Evolutionary conservation across 2,329 filamentous ascomycete genomes (phyloP).

Genomic region (Aspergillus sp.): DNA sequence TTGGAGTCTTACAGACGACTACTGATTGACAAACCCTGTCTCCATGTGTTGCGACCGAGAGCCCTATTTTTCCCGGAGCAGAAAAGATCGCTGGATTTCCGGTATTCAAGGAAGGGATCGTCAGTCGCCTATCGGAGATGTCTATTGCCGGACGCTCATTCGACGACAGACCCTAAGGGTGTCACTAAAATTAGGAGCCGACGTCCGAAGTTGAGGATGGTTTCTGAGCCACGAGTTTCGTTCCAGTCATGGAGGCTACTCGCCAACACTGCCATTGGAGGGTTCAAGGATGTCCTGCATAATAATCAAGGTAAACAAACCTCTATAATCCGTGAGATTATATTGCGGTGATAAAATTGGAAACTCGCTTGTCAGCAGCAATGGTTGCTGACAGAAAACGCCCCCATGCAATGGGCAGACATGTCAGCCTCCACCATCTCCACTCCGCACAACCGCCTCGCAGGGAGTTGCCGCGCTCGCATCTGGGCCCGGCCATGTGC

Average conservation of each 20-base stretch:
- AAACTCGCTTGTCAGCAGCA: too few species aligned
- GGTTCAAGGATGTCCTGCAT: too few species aligned
- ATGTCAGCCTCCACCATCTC: neutral
- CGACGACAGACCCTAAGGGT: neutral
- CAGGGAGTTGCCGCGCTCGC: neutral
- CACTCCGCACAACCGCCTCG: neutral
- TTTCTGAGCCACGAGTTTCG: too few species aligned
- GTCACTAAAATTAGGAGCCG: slow-evolving; percentile 10
- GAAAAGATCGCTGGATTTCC: neutral
- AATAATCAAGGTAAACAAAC: too few species aligned
- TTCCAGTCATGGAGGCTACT: too few species aligned
- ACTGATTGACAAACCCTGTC: slow-evolving; percentile 2
- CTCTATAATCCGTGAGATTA: too few species aligned
- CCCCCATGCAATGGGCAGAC: neutral
- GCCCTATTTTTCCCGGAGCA: neutral
- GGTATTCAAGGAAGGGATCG: slow-evolving; percentile 10
- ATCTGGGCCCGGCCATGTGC: neutral
- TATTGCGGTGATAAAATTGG: too few species aligned
- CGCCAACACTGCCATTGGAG: too few species aligned
- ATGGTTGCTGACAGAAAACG: neutral
- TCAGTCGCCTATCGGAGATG: neutral
- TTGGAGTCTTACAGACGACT: too few species aligned
- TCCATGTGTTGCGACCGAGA: slow-evolving; percentile 7
- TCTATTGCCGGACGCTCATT: neutral
- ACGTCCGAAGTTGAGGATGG: neutral